Base-by-base conservation (phyloP, 2,329 filamentous ascomycete genomes). In the Diaporthe aspalathi region DNA sequence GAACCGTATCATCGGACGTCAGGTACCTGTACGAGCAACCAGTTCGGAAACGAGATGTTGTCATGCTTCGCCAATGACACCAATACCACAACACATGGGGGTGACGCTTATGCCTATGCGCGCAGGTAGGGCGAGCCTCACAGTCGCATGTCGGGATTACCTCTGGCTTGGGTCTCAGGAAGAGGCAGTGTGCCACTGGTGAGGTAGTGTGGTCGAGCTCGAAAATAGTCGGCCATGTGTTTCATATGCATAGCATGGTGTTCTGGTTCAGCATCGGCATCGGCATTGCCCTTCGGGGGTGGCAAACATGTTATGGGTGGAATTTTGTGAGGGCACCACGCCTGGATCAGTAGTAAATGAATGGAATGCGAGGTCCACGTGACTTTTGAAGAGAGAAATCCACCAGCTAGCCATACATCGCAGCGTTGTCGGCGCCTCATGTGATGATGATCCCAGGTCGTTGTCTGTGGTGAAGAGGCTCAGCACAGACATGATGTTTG, bases 21-120 rank as follows among this genome's bases (percentile, higher is more conserved):
- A 52, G 65, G 57, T 71, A 73, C 38, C 12, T 73, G 32, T 68
- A 73, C 49, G 71, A 73, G 45, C 71, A 62, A n/a, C 71, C 57
- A 32, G 63, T 62, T 7, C 47, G 68, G 40, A 56, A 40, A 4
- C 69, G 65, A 60, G 71, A 71, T 20, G 45, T 68, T 22, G 65
- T 69, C 32, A n/a, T 66, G 16, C 60, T 73, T 16, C 68, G 65
- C 20, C 68, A 68, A 53, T 40, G 29, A 68, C 29, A 24, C 22
- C 17, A 24, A 29, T 2, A 29, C 5, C 20, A 9, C 17, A 32
- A 43, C 11, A 8, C 17, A 16, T 29, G 5, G 22, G 5, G 22
- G 43, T 11, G 29, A 32, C 20, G 38, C 17, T n/a, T n/a, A 27
- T 45, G 35, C 8, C 27, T 32, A 22, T 56, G 24, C 8, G 40